phyloP scores from a whole-genome alignment of 1,284 basidiomycete species.

The Pascua guehoae region DNA sequence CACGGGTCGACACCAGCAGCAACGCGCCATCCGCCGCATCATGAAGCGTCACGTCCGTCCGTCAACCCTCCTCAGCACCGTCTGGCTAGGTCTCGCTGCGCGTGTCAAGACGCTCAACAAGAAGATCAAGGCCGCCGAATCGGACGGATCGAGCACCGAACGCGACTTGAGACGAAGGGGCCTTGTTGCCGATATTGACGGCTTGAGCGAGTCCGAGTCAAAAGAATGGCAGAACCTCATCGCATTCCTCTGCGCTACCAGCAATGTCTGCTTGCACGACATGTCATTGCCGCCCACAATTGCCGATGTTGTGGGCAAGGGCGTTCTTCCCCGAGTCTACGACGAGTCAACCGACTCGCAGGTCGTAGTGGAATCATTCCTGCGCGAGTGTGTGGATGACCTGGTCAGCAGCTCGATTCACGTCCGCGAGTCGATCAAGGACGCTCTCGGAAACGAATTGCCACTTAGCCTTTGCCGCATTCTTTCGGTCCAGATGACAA shows the following conservation, averaged over 20 bases:
- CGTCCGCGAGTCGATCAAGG: constrained; percentile 69
- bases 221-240: constrained; percentile 84
- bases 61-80: constrained; percentile 19
- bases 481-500: constrained; percentile 67
- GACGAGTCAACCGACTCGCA: constrained; percentile 59
- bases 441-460: constrained; percentile 74
- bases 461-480: constrained; percentile 64
- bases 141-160: constrained; percentile 16
- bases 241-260: constrained; percentile 71
- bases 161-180: constrained; percentile 26
- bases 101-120: constrained; percentile 23
- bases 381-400: constrained; percentile 66
- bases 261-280: constrained; percentile 59
- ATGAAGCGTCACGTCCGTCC: constrained; percentile 20
- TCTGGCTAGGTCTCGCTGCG: constrained; percentile 32
- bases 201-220: constrained; percentile 59
- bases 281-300: constrained; percentile 41
- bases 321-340: constrained; percentile 67
- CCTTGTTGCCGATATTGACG: constrained; percentile 36
- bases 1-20: constrained; percentile 44
- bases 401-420: constrained; percentile 62
- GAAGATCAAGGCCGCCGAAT: constrained; percentile 31
- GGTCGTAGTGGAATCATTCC: constrained; percentile 59
- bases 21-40: constrained; percentile 36
- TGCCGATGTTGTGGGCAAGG: constrained; percentile 58